Conservation (phyloP, 441 rosid species). For the Gossypium schwendimanii region DNA sequence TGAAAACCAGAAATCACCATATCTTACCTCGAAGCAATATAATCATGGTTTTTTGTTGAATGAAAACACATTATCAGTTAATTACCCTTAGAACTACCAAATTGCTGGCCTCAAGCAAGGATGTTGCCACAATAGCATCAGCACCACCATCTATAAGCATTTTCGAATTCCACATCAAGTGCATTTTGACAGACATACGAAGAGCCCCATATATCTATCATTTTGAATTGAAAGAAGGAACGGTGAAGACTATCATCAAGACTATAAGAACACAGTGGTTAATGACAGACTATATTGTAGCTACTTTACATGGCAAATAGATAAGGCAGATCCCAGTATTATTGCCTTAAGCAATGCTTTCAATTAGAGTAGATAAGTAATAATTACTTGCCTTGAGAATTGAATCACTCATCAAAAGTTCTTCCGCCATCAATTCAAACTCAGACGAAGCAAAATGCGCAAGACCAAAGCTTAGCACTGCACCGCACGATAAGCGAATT, state of each 20-base stretch:
- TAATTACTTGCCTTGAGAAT: constrained; percentile 53
- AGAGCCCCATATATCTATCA: constrained; percentile 79
- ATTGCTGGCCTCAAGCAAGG: constrained; percentile 83
- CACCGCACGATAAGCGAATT: constrained; percentile 55
- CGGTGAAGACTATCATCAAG: constrained; percentile 2
- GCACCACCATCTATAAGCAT: constrained; percentile 73
- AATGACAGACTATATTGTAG: neutral
- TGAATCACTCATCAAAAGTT: constrained; percentile 80
- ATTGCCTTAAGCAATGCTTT: neutral
- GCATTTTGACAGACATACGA: constrained; percentile 81
- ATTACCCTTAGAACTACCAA: constrained; percentile 80
- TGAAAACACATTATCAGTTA: neutral
- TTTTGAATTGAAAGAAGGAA: constrained; percentile 15
- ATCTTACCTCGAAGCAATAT: constrained; percentile 9
- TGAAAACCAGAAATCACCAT: constrained; percentile 18
- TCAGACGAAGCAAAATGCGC: constrained; percentile 70
- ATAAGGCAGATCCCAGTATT: neutral
- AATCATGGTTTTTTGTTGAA: constrained; percentile 1
- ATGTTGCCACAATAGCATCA: constrained; percentile 63
- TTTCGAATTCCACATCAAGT: constrained; percentile 88
- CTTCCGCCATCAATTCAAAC: constrained; percentile 91
- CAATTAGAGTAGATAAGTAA: neutral
- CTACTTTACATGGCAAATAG: constrained; percentile 2
- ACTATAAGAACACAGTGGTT: neutral
- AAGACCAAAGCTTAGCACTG: constrained; percentile 75